Base-by-base conservation (phyloP, 805 yeast genomes). In the Helenozyma baotianmanensis region DNA sequence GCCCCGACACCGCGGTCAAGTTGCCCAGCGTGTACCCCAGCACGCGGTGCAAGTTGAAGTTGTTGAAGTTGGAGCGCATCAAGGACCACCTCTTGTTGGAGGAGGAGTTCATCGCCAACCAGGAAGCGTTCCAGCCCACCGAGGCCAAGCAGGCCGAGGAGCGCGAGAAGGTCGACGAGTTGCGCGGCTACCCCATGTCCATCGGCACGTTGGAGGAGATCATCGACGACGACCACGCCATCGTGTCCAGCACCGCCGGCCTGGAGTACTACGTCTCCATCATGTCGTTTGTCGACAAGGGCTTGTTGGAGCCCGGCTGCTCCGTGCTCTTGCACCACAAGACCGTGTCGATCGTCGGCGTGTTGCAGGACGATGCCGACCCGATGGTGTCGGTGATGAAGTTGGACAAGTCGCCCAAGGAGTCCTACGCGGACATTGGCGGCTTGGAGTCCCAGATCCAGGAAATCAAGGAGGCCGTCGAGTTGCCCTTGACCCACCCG, bases 331-430 rank as follows among this genome's bases (percentile, higher is more conserved):
- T 92, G 53, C 97, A 92, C 60, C 96, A 92, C 64, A 92, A 92
- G 65, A 82, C 96, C 1, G 96, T 92, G 40, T 80, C 95, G 4
- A 79, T 92, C 38, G 95, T 92, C n/a, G 98, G 98, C 50, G 97
- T 90, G n/a, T 64, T 92, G 45, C 96, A 83, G 60, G 98, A 92
- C 60, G 98, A 92, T 51, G 83, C 97, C 1, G 98, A 92, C 62
- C 97, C 98, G 25, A 83, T 92, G 85, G 95, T 92, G 9, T 82
- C 88, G 28, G 97, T 89, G 15, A 90, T 92, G 97, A 92, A 90
- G 65, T 76, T 92, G 53, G 98, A 92, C 56, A 94, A 92, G 59
- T 90, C 97, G 2, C 98, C 98, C 29, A 85, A 94, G 3, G 98
- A 90, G 62, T 79, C 94, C 9, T 92, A 90, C 59, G 88, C 97